A percentile compares a stretch with the other conserved stretches of the same genome.
These are phyloP conservation scores for Pichia sorboxylosa DNA, from an alignment of 1,139 yeast species.

Conservation along the genomic window DNA sequence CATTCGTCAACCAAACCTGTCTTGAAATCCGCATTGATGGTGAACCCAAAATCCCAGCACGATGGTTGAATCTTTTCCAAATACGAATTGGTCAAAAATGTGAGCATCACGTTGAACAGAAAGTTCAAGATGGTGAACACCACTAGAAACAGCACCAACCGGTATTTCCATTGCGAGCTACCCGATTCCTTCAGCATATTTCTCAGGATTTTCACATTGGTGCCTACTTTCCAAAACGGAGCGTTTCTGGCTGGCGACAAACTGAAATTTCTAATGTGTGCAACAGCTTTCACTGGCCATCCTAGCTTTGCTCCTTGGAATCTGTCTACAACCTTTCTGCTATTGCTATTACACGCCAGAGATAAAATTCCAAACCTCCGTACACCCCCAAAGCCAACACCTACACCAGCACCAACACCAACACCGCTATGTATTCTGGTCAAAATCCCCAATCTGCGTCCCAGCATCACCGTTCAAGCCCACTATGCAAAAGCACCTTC, in stretches of 20 bases:
- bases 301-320: too few species aligned
- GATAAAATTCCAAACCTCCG: too few species aligned
- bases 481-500: too few species aligned
- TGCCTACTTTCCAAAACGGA: slow-evolving; percentile 23
- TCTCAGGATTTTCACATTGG: slow-evolving; percentile 19
- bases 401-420: too few species aligned
- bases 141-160: slow-evolving; percentile 20
- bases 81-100: slow-evolving; percentile 21
- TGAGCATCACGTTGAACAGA: slow-evolving; percentile 23
- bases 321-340: too few species aligned
- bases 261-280: neutral
- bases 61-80: slow-evolving; percentile 18
- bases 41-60: slow-evolving; percentile 20
- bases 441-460: too few species aligned
- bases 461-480: too few species aligned
- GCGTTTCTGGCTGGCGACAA: slow-evolving; percentile 14
- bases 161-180: slow-evolving; percentile 18
- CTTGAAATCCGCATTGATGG: slow-evolving; percentile 20
- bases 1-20: slow-evolving; percentile 23
- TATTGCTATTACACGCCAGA: too few species aligned
- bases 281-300: too few species aligned
- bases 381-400: too few species aligned
- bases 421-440: too few species aligned
- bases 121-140: slow-evolving; percentile 21
- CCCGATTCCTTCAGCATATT: slow-evolving; percentile 20